Evolutionary conservation across 2,329 filamentous ascomycete genomes (phyloP).

Genomic region (Onygena corvina): DNA sequence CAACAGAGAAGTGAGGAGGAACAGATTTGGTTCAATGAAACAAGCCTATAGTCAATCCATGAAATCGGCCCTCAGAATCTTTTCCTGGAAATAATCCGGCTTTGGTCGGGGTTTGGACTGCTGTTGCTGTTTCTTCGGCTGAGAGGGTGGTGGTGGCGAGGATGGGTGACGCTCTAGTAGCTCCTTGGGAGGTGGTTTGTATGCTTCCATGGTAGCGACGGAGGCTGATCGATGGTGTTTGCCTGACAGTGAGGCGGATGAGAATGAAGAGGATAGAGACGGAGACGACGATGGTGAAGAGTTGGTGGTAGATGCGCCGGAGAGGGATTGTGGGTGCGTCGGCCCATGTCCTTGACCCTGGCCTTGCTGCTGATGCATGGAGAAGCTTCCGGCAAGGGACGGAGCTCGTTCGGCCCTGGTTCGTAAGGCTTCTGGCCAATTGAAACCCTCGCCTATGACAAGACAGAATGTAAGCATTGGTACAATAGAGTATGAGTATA

Average conservation of each 20-base stretch:
- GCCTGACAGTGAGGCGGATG: conserved; percentile 29
- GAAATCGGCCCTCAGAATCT: conserved; percentile 94
- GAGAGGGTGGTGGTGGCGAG: conserved; percentile 1
- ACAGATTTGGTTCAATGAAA: too few relatives aligned
- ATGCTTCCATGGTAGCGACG: conserved; percentile 42
- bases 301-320: conserved; percentile 17
- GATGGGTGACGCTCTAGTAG: conserved; percentile 9
- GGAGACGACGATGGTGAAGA: conserved; percentile 22
- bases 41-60: conserved; percentile 58
- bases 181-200: conserved; percentile 21
- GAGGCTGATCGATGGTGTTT: conserved; percentile 31
- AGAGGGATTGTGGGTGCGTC: not conserved
- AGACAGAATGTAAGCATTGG: conserved; percentile 25
- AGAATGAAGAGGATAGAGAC: conserved; percentile 14
- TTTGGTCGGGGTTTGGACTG: conserved; percentile 48
- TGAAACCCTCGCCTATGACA: conserved; percentile 75
- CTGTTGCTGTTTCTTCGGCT: conserved; percentile 17
- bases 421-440: conserved; percentile 93
- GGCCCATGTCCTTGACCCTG: conserved; percentile 2
- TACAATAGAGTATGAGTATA: conserved; percentile 23
- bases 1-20: not conserved
- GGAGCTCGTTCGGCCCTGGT: conserved; percentile 72
- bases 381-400: conserved; percentile 26
- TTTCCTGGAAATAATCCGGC: conserved; percentile 90
- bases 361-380: not conserved